Evolutionary conservation across 805 yeast species (phyloP).

Genomic region (Spathaspora sp.): DNA sequence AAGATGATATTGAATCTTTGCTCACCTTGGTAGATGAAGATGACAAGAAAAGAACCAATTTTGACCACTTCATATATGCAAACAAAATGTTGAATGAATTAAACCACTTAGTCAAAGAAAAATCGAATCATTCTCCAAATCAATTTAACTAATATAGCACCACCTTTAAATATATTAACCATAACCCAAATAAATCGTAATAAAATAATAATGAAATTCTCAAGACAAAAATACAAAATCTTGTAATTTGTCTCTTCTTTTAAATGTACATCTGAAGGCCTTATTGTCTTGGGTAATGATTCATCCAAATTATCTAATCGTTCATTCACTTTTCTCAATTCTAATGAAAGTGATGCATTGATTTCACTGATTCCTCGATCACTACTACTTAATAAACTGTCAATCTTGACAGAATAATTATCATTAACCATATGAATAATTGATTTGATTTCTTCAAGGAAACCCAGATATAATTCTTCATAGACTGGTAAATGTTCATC

Average conservation of each 20-base stretch:
- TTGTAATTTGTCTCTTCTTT: slow-evolving; percentile 31
- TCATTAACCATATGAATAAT: slow-evolving; percentile 35
- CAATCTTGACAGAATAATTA: slow-evolving; percentile 51
- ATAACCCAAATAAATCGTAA: slow-evolving; percentile 57
- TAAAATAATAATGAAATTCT: slow-evolving; percentile 48
- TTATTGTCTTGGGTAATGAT: slow-evolving; percentile 23
- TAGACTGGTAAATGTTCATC: slow-evolving; percentile 32
- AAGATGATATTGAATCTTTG: not conserved
- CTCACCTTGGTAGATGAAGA: not conserved
- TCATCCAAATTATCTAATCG: slow-evolving; percentile 39
- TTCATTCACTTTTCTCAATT: slow-evolving; percentile 53
- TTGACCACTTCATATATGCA: slow-evolving; percentile 21
- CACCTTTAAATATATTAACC: slow-evolving; percentile 43
- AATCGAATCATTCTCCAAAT: slow-evolving; percentile 17
- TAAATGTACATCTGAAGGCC: not conserved
- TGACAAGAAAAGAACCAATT: slow-evolving; percentile 3
- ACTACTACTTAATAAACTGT: slow-evolving; percentile 56
- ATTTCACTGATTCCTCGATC: slow-evolving; percentile 72
- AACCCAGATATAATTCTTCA: slow-evolving; percentile 28
- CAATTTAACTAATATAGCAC: slow-evolving; percentile 19
- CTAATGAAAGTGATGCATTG: slow-evolving; percentile 65
- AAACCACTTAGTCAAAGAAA: slow-evolving; percentile 6
- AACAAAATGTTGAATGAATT: slow-evolving; percentile 18
- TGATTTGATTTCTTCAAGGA: slow-evolving; percentile 32
- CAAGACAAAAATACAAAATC: slow-evolving; percentile 43